Conservation (phyloP, 2,329 filamentous ascomycete species). For the Beauveria sp. region DNA sequence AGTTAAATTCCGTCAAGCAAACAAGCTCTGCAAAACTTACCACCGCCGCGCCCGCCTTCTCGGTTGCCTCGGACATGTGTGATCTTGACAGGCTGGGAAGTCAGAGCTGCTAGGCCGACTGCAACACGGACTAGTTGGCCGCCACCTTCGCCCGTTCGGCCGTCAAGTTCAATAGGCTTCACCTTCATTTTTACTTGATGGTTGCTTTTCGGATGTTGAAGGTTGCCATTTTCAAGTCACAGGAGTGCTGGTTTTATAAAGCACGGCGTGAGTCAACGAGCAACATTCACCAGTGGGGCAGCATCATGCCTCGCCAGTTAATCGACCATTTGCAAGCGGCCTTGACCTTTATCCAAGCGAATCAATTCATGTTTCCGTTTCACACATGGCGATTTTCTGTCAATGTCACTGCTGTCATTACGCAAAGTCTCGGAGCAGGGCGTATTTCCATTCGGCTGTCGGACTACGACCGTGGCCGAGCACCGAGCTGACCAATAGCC, state of each 20-base stretch:
- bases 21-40: conserved; percentile 15
- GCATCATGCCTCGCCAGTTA: not conserved
- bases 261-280: conserved; percentile 7
- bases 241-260: not conserved
- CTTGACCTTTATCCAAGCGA: not conserved
- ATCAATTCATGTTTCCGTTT: not conserved
- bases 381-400: not conserved
- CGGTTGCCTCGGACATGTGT: conserved; percentile 49
- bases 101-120: conserved; percentile 47
- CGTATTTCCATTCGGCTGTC: conserved; percentile 4
- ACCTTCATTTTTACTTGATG: conserved; percentile 11
- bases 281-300: not conserved
- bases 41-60: conserved; percentile 19
- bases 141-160: conserved; percentile 52
- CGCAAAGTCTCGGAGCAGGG: not conserved
- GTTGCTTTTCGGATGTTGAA: not conserved
- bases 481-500: conserved; percentile 2
- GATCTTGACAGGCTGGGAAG: conserved; percentile 45
- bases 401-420: not conserved
- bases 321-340: not conserved
- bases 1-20: not conserved
- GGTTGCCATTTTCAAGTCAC: not conserved
- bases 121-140: conserved; percentile 54
- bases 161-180: conserved; percentile 43
- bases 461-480: not conserved